Conservation (phyloP, 768 basidiomycete species). For the Inosperma sp. region DNA sequence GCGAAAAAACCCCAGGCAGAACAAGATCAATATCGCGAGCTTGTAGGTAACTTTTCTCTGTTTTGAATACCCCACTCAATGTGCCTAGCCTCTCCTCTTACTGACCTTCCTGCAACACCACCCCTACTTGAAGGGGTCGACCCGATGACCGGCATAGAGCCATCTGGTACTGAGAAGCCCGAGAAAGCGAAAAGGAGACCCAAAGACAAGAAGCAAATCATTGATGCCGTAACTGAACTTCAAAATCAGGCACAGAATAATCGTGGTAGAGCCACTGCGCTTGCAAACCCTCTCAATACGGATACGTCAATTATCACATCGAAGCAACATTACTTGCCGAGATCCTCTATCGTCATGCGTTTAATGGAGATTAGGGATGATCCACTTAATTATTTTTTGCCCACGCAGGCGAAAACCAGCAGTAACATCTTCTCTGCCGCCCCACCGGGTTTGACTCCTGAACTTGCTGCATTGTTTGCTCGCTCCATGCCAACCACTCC, state of each 20-base stretch:
- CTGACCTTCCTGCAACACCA: conserved; percentile 72
- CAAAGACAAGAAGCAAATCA: conserved; percentile 81
- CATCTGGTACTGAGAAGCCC: conserved; percentile 28
- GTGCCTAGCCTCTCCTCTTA: conserved; percentile 66
- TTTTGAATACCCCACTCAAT: not conserved
- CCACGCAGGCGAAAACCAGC: conserved; percentile 67
- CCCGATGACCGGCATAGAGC: conserved; percentile 38
- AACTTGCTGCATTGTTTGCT: conserved; percentile 80
- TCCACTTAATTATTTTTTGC: conserved; percentile 80
- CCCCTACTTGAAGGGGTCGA: conserved; percentile 56
- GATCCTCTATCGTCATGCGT: conserved; percentile 79
- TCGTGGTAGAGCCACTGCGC: conserved; percentile 52
- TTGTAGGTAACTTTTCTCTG: conserved; percentile 42
- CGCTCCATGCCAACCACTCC: conserved; percentile 54
- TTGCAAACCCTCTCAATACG: conserved; percentile 45
- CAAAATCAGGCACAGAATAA: conserved; percentile 53
- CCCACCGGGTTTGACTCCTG: conserved; percentile 78
- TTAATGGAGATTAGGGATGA: conserved; percentile 83
- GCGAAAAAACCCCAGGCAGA: conserved; percentile 54
- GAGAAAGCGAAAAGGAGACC: conserved; percentile 35
- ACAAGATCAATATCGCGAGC: conserved; percentile 61
- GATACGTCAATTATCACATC: conserved; percentile 69
- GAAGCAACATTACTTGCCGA: conserved; percentile 80
- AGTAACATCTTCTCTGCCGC: conserved; percentile 78
- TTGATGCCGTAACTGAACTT: conserved; percentile 87